These are phyloP conservation scores for Ogataea neopini DNA, from an alignment of 805 yeast genomes.

Conservation along the genomic window DNA sequence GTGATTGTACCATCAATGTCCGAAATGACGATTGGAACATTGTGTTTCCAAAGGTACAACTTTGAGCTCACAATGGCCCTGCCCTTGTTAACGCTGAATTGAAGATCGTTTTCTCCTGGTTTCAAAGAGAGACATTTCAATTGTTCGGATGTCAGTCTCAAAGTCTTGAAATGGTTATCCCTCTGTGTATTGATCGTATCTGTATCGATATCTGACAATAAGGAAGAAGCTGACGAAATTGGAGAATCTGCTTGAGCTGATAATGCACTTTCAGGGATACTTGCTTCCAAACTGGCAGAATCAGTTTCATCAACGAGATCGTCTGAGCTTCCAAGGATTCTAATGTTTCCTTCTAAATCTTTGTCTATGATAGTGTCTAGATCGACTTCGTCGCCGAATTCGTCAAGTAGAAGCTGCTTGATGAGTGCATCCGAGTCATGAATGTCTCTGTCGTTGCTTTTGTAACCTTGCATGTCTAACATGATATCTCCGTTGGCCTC, in stretches of 20 bases:
- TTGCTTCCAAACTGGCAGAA: slow-evolving; percentile 14
- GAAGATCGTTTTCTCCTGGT: slow-evolving; percentile 76
- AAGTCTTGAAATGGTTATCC: slow-evolving; percentile 69
- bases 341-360: slow-evolving; percentile 68
- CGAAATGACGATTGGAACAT: slow-evolving; percentile 89
- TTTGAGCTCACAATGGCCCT: slow-evolving; percentile 73
- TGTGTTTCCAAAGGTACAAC: slow-evolving; percentile 79
- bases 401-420: slow-evolving; percentile 72
- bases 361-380: slow-evolving; percentile 47
- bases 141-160: slow-evolving; percentile 90
- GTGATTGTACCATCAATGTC: slow-evolving; percentile 99
- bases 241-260: slow-evolving; percentile 19
- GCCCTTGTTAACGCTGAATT: slow-evolving; percentile 81
- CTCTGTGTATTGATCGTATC: slow-evolving; percentile 25
- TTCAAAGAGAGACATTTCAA: slow-evolving; percentile 69
- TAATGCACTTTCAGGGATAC: slow-evolving; percentile 3
- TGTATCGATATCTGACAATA: slow-evolving; percentile 29
- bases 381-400: slow-evolving; percentile 58
- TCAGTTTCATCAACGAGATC: slow-evolving; percentile 24
- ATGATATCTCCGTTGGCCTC: slow-evolving; percentile 89
- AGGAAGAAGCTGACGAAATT: slow-evolving; percentile 24
- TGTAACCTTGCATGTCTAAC: slow-evolving; percentile 94
- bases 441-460: slow-evolving; percentile 77
- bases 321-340: slow-evolving; percentile 41
- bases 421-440: slow-evolving; percentile 76